These are phyloP conservation scores for Lachancea lanzarotensis DNA, from an alignment of 805 yeast genomes.

Conservation along the genomic window DNA sequence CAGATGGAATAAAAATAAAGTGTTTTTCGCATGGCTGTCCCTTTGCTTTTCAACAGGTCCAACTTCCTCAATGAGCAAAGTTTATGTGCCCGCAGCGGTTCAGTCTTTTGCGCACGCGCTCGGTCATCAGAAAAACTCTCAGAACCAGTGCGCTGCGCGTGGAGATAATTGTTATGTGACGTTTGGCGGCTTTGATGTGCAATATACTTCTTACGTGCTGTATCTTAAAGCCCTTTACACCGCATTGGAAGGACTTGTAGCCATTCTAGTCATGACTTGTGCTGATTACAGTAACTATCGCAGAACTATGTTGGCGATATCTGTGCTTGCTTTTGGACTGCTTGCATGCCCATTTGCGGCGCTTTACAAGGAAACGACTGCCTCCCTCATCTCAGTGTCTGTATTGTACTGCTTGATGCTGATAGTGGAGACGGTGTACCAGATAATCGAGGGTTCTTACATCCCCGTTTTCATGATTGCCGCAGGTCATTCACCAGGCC, in stretches of 20 bases:
- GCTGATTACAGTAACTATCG: slow-evolving; percentile 37
- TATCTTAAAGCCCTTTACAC: slow-evolving; percentile 36
- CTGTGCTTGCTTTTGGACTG: slow-evolving; percentile 31
- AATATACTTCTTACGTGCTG: slow-evolving; percentile 34
- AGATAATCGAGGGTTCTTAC: slow-evolving; percentile 36
- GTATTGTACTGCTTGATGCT: slow-evolving; percentile 32
- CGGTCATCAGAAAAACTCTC: slow-evolving; percentile 26
- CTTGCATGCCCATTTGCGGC: slow-evolving; percentile 36
- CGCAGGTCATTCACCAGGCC: slow-evolving; percentile 9
- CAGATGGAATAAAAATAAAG: slow-evolving; percentile 18
- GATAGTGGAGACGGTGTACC: slow-evolving; percentile 30
- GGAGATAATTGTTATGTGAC: slow-evolving; percentile 37
- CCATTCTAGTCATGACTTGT: slow-evolving; percentile 35
- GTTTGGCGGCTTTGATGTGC: slow-evolving; percentile 33
- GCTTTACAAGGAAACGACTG: slow-evolving; percentile 18
- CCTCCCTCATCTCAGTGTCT: slow-evolving; percentile 23
- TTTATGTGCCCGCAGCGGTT: slow-evolving; percentile 37
- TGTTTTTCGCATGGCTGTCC: slow-evolving; percentile 34
- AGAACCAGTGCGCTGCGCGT: slow-evolving; percentile 21
- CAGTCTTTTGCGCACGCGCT: slow-evolving; percentile 34
- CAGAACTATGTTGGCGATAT: slow-evolving; percentile 31
- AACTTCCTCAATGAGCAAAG: slow-evolving; percentile 36
- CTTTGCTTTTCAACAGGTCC: slow-evolving; percentile 39
- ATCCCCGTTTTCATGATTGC: slow-evolving; percentile 38
- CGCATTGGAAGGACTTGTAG: slow-evolving; percentile 34